phyloP scores from a whole-genome alignment of 345 rosid species.

The Eucalyptus pauciflora region DNA sequence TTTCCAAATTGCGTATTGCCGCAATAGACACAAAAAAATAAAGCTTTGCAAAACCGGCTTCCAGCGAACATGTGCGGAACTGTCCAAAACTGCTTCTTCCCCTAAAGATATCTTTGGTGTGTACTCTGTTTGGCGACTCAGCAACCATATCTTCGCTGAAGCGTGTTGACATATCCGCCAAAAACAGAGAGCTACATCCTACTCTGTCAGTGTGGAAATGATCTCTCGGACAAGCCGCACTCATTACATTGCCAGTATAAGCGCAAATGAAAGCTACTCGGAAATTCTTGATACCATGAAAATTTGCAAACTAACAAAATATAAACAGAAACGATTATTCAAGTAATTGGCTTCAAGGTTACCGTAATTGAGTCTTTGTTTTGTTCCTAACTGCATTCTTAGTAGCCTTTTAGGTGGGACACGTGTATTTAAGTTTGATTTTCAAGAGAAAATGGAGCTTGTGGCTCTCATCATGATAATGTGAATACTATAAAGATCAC shows the following conservation, averaged over 20 bases:
- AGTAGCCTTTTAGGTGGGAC: neutral
- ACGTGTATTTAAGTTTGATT: neutral
- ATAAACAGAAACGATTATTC: neutral
- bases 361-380: neutral
- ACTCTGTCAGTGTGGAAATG: neutral
- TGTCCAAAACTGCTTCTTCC: too few species aligned
- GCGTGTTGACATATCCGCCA: neutral
- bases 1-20: neutral
- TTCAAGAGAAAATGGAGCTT: neutral
- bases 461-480: neutral
- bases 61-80: too few species aligned
- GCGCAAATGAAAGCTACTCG: neutral
- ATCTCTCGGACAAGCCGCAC: neutral
- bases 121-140: too few species aligned
- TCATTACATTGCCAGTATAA: neutral
- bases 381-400: neutral
- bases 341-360: neutral
- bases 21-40: neutral
- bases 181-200: neutral
- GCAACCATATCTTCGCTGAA: neutral
- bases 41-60: too few species aligned
- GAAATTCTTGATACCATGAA: neutral
- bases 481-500: neutral
- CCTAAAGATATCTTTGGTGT: too few species aligned
- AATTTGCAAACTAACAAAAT: neutral